Evolutionary conservation across 352 stramenopile species (phyloP), one percentile per base, ranked within the genome.

Genomic region (Aphanomyces cochlioides): DNA sequence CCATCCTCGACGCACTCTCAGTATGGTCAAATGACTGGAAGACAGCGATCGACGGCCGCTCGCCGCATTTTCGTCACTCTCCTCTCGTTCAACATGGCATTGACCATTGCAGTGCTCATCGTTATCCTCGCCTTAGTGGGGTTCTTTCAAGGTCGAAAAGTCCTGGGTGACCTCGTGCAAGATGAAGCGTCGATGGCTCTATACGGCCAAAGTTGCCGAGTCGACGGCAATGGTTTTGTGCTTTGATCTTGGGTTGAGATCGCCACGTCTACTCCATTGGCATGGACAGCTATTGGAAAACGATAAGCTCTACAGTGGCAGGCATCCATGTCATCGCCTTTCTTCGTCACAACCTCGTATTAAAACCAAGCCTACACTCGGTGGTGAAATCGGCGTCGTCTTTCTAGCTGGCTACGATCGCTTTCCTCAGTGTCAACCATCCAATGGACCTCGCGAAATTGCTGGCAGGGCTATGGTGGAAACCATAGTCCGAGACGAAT

Each of bases 261-360:
- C 17, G 53, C 48, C 7, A 70, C 64, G 37, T 61, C 47, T 7
- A 43, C 47, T 4, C 3, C 40, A 5, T 37, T 37, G 21, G 64
- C 64, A 34, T 70, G 64, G 64, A 13, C 21, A 7, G 34, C 21
- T 4, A 6, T 69, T 3, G 61, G 61, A 5, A 7, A 40, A 10
- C 39, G 15, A 6, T 36, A 58, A 4, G 61, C 61, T 15, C 4
- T 13, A 36, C 47, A 57, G 7, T 69, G 61, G 61, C 28, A 39
- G 12, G 47, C 19, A 17, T n/a, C 59, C 4, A 21, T 17, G 2
- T 1, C 3, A 4, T 7, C 60, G 7, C 12, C 28, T 4, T 69
- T 45, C 5, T 48, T 28, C 15, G 63, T 69, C 12, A 60, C 63
- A 17, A 48, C 50, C n/a, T 69, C n/a, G 63, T 37, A 58, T 37